phyloP scores from a whole-genome alignment of 2,329 filamentous ascomycete genomes.

The Chaetomium olivaceum region DNA sequence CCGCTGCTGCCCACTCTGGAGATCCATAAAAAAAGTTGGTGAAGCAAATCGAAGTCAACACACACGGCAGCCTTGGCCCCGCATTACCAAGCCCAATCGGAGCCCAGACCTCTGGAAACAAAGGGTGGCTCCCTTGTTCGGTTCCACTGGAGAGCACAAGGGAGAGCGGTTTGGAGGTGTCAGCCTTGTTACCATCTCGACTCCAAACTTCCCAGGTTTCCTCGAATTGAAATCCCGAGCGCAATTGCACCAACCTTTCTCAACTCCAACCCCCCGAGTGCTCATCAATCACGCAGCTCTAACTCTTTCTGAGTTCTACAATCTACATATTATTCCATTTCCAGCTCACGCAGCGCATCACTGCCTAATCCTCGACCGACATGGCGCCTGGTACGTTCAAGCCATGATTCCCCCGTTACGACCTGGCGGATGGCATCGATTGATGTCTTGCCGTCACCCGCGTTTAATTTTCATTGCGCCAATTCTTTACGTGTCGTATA shows the following conservation, averaged over 20 bases:
- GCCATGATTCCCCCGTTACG: background rate
- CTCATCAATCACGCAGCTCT: background rate
- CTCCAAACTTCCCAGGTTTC: background rate
- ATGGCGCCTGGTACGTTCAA: constrained; percentile 31
- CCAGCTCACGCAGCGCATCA: background rate
- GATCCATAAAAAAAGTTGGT: constrained; percentile 31
- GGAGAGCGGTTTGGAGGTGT: constrained; percentile 1
- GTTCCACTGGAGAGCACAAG: background rate
- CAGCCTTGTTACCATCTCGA: constrained; percentile 28
- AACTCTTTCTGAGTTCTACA: background rate
- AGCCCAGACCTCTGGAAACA: background rate
- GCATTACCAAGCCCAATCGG: constrained; percentile 24
- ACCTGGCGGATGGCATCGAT: background rate
- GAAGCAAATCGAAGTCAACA: constrained; percentile 27
- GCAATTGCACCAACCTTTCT: constrained; percentile 2
- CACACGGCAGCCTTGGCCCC: constrained; percentile 31
- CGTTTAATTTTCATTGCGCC: background rate
- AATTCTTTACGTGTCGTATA: constrained; percentile 10
- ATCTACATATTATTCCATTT: background rate
- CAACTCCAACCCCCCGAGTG: background rate
- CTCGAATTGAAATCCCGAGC: background rate
- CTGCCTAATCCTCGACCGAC: background rate
- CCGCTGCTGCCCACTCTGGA: constrained; percentile 24
- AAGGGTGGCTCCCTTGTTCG: background rate
- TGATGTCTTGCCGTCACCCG: background rate